phyloP scores from a whole-genome alignment of 129 eudicot genomes.

The Oenanthe sinensis region DNA sequence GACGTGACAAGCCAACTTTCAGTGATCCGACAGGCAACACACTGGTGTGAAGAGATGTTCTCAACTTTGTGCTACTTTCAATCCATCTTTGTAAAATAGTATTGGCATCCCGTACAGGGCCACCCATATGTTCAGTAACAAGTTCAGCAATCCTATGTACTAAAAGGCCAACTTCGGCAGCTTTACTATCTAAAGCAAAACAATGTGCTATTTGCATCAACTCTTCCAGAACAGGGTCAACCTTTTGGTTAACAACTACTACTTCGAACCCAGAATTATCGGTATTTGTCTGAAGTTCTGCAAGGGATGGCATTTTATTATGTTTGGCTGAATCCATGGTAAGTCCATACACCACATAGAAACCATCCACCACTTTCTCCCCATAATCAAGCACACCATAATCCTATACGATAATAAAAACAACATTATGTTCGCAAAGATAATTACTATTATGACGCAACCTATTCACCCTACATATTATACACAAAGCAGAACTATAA shows the following conservation, averaged over 20 bases:
- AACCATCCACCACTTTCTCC: slow-evolving; percentile 92
- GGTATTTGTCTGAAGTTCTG: slow-evolving; percentile 63
- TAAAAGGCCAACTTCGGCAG: slow-evolving; percentile 47
- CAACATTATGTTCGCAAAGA: not conserved
- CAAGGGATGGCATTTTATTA: slow-evolving; percentile 81
- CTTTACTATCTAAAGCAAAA: slow-evolving; percentile 64
- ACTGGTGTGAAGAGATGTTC: slow-evolving; percentile 77
- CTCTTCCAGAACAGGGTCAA: slow-evolving; percentile 84
- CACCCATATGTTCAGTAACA: slow-evolving; percentile 93
- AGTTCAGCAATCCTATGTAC: slow-evolving; percentile 94
- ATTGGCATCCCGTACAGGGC: slow-evolving; percentile 87
- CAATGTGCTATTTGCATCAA: slow-evolving; percentile 88
- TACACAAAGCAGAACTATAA: not conserved
- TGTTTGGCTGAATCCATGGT: slow-evolving; percentile 43
- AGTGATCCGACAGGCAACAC: slow-evolving; percentile 88
- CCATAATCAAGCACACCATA: slow-evolving; percentile 85
- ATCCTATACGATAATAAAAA: slow-evolving; percentile 34
- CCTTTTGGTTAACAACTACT: slow-evolving; percentile 59
- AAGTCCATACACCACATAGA: slow-evolving; percentile 68
- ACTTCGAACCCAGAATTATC: slow-evolving; percentile 75
- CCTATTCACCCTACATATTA: not conserved
- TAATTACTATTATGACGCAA: not conserved
- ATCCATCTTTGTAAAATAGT: slow-evolving; percentile 65
- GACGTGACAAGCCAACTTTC: slow-evolving; percentile 77
- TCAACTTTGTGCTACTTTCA: slow-evolving; percentile 79